A percentile compares a stretch with the other conserved stretches of the same genome.
These are phyloP conservation scores for Albugo candida DNA, from an alignment of 352 stramenopile genomes.

Conservation along the genomic window DNA sequence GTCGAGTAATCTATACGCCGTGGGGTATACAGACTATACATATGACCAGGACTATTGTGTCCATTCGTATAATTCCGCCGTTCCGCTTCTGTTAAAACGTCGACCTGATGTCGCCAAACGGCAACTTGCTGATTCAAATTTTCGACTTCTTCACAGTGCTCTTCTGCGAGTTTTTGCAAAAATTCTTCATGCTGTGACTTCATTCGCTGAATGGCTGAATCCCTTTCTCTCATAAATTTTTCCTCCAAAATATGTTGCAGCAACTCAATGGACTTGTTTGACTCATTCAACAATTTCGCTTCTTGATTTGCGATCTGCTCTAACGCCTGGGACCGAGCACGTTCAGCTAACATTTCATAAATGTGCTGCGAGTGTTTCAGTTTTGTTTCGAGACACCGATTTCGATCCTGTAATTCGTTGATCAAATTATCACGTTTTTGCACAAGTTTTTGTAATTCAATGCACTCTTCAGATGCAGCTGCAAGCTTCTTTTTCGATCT, in stretches of 20 bases:
- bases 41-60: no score
- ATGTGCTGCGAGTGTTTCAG: slow-evolving; percentile 17
- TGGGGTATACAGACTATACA: no score
- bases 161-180: slow-evolving; percentile 55
- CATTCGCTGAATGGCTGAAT: slow-evolving; percentile 23
- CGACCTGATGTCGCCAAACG: slow-evolving; percentile 68
- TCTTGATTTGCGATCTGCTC: slow-evolving; percentile 37
- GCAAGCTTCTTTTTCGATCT: background rate
- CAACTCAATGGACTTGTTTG: slow-evolving; percentile 51
- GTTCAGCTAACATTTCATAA: slow-evolving; percentile 22
- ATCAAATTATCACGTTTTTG: no score
- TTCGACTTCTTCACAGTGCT: slow-evolving; percentile 67
- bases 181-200: slow-evolving; percentile 53
- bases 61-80: slow-evolving; percentile 37
- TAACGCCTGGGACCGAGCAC: slow-evolving; percentile 21
- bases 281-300: slow-evolving; percentile 45
- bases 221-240: slow-evolving; percentile 1
- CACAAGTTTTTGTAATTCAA: no score
- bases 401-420: no score
- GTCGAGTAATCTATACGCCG: no score
- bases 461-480: no score
- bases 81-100: slow-evolving; percentile 64
- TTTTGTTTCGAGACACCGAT: slow-evolving; percentile 9
- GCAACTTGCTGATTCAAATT: slow-evolving; percentile 61
- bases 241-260: slow-evolving; percentile 22